These are phyloP conservation scores for Hippophae rhamnoides DNA, from an alignment of 306 rosid species.

Conservation along the genomic window DNA sequence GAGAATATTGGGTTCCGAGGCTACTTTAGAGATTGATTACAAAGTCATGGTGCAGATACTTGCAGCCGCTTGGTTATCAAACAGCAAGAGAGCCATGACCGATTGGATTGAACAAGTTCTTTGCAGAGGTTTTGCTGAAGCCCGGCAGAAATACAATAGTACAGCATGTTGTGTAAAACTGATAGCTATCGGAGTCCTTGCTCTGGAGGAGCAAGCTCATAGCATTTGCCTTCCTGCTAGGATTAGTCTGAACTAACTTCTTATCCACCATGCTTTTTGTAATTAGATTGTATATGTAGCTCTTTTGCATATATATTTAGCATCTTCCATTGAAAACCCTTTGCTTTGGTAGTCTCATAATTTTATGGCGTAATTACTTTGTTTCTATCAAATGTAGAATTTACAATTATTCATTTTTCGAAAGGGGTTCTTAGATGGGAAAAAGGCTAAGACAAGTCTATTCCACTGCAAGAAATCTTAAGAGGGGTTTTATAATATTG, in stretches of 20 bases:
- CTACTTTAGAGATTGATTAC: slow-evolving; percentile 54
- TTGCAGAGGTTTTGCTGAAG: slow-evolving; percentile 45
- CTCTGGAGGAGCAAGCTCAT: slow-evolving; percentile 38
- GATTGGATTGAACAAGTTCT: slow-evolving; percentile 68
- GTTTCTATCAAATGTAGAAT: no score
- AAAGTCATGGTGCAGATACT: slow-evolving; percentile 62
- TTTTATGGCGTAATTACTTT: no score
- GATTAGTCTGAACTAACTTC: slow-evolving; percentile 48
- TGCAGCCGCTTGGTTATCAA: slow-evolving; percentile 77
- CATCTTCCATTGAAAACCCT: slow-evolving; percentile 20
- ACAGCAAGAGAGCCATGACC: slow-evolving; percentile 40
- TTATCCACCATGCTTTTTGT: slow-evolving; percentile 33
- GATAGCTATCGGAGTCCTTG: slow-evolving; percentile 33
- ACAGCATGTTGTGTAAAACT: slow-evolving; percentile 28
- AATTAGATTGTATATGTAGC: slow-evolving; percentile 57
- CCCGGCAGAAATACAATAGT: slow-evolving; percentile 34
- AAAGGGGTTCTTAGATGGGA: no score
- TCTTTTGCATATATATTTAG: slow-evolving; percentile 21
- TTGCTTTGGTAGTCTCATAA: slow-evolving; percentile 13
- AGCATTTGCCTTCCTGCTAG: slow-evolving; percentile 72
- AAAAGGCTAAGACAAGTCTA: no score
- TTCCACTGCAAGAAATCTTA: no score
- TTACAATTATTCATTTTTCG: no score
- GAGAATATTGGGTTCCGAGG: slow-evolving; percentile 33
- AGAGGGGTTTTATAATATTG: no score